Conservation (phyloP, 352 stramenopile genomes). For the Blastocystis sp. region DNA sequence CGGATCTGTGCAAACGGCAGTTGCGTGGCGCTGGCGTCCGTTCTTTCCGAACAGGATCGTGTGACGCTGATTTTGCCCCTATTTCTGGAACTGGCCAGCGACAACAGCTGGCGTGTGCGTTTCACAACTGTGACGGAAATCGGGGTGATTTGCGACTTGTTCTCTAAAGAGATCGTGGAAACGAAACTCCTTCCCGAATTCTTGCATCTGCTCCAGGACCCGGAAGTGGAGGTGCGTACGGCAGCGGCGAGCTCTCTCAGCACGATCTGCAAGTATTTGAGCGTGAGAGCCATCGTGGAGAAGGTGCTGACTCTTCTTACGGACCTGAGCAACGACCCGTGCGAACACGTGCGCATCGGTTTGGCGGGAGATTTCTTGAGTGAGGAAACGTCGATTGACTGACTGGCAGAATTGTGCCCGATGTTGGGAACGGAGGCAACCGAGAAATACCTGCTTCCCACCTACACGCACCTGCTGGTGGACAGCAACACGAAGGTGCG, state of each 20-base stretch:
- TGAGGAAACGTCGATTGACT: neutral
- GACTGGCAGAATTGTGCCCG: constrained; percentile 26
- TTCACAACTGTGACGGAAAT: constrained; percentile 61
- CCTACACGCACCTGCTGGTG: constrained; percentile 26
- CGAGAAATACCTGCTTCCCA: constrained; percentile 28
- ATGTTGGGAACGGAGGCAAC: constrained; percentile 25
- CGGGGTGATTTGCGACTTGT: constrained; percentile 41
- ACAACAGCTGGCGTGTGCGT: constrained; percentile 52
- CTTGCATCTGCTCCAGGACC: constrained; percentile 40
- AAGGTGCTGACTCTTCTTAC: neutral
- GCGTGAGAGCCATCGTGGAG: neutral
- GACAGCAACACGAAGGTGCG: constrained; percentile 46
- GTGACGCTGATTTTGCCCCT: constrained; percentile 38
- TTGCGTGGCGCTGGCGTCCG: constrained; percentile 40
- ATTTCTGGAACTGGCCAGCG: constrained; percentile 28
- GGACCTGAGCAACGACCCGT: constrained; percentile 23
- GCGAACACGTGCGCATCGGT: constrained; percentile 41
- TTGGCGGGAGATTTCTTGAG: constrained; percentile 57
- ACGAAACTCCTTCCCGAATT: constrained; percentile 18
- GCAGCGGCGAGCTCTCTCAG: constrained; percentile 21
- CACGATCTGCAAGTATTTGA: constrained; percentile 8
- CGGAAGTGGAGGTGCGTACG: constrained; percentile 47
- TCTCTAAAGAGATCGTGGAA: constrained; percentile 14
- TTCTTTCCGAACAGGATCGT: constrained; percentile 38
- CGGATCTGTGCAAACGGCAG: constrained; percentile 48